Evolutionary conservation across 2,329 filamentous ascomycete genomes (phyloP).

Genomic region (Xylariaceae sp.): DNA sequence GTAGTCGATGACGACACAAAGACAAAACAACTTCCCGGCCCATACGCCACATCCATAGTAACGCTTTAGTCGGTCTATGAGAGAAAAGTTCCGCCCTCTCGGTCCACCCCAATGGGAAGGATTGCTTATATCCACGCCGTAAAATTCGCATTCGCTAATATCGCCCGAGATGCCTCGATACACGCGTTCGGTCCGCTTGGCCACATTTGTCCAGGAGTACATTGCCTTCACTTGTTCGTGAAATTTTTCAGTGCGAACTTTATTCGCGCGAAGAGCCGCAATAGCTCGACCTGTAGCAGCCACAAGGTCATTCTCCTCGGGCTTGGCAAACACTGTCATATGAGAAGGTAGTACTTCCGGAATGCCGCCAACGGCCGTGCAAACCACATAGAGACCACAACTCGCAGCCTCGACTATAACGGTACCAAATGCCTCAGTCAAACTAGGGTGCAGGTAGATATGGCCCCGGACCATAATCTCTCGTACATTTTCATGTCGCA

Average conservation of each 20-base stretch:
- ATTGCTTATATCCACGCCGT: constrained; percentile 67
- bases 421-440: constrained; percentile 96
- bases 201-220: constrained; percentile 98
- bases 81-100: constrained; percentile 71
- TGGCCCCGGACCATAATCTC: constrained; percentile 97
- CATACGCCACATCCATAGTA: constrained; percentile 98
- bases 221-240: constrained; percentile 96
- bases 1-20: constrained; percentile 92
- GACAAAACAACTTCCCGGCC: constrained; percentile 94
- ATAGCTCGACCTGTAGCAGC: constrained; percentile 86
- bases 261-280: constrained; percentile 74
- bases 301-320: constrained; percentile 93
- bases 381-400: constrained; percentile 93
- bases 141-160: constrained; percentile 82
- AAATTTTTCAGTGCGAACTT: constrained; percentile 85
- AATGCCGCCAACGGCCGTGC: constrained; percentile 92
- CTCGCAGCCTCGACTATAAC: constrained; percentile 96
- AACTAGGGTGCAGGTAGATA: constrained; percentile 89
- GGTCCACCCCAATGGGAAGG: constrained; percentile 61
- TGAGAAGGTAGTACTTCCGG: constrained; percentile 91
- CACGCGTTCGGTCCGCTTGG: constrained; percentile 85
- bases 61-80: constrained; percentile 90
- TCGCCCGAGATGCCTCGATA: constrained; percentile 88
- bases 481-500: constrained; percentile 92
- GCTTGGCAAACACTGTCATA: constrained; percentile 97